A percentile compares a stretch with the other conserved stretches of the same genome.
Evolutionary conservation across 352 stramenopile genomes (phyloP).

Genomic region (Hyaloperonospora arabidopsidis): DNA sequence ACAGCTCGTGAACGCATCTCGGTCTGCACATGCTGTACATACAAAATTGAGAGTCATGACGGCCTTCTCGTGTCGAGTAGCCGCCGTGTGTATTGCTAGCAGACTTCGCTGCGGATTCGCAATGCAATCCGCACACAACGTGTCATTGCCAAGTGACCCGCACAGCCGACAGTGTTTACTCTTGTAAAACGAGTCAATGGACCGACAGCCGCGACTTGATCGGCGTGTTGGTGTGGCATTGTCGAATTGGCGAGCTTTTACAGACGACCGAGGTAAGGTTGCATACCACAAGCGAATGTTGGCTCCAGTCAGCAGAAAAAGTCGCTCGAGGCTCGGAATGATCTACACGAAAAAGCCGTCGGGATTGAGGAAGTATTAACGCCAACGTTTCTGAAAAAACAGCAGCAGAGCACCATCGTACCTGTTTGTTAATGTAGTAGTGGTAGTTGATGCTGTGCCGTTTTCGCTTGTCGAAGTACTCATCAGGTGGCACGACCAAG

Average conservation of each 20-base stretch:
- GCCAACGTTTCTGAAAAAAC: neutral
- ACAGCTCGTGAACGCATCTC: constrained; percentile 39
- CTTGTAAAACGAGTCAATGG: constrained; percentile 80
- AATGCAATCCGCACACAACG: constrained; percentile 47
- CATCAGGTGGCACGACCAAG: constrained; percentile 79
- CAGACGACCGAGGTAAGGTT: constrained; percentile 42
- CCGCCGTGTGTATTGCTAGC: constrained; percentile 45
- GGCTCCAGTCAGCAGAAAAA: constrained; percentile 73
- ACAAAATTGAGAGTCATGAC: constrained; percentile 30
- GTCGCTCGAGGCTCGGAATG: constrained; percentile 72
- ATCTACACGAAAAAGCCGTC: constrained; percentile 29
- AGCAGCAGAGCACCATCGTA: constrained; percentile 12
- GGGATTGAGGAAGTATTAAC: constrained; percentile 4
- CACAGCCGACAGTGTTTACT: constrained; percentile 79
- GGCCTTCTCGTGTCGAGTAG: constrained; percentile 34
- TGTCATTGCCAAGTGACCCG: constrained; percentile 44
- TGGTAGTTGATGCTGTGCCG: constrained; percentile 80
- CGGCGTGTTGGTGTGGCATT: constrained; percentile 8
- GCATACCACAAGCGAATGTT: constrained; percentile 74
- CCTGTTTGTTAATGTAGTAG: constrained; percentile 91
- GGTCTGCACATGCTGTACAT: constrained; percentile 48
- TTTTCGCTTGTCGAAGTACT: constrained; percentile 43
- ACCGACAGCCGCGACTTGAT: constrained; percentile 25
- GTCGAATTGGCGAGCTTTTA: constrained; percentile 44
- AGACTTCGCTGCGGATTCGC: constrained; percentile 57